Evolutionary conservation across 1,139 yeast species (phyloP).

Genomic region (Protomyces gravidus): DNA sequence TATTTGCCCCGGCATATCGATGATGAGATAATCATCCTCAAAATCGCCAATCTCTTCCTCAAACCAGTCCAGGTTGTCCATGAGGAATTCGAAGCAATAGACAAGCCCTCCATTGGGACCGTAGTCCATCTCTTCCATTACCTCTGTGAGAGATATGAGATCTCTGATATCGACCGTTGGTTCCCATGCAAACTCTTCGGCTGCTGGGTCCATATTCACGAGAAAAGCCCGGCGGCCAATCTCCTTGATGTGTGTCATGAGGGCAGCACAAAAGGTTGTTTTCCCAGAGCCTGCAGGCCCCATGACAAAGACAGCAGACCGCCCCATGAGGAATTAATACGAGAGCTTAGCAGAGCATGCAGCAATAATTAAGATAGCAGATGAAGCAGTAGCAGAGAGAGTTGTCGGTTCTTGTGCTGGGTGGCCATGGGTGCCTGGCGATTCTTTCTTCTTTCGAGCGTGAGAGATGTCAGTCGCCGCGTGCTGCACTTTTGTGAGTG

Average conservation of each 20-base stretch:
- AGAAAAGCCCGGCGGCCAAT: conserved; percentile 90
- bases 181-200: conserved; percentile 85
- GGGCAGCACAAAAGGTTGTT: conserved; percentile 83
- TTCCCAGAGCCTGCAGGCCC: conserved; percentile 99
- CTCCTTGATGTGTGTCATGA: conserved; percentile 82
- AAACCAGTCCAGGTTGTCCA: conserved; percentile 89
- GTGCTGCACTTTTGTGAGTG: no score
- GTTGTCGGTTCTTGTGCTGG: background rate
- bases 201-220: conserved; percentile 95
- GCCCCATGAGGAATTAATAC: conserved; percentile 60
- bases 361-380: background rate
- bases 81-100: conserved; percentile 80
- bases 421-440: no score
- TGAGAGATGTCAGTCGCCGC: no score
- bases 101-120: conserved; percentile 97
- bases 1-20: conserved; percentile 98
- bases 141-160: conserved; percentile 77
- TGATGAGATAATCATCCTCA: conserved; percentile 78
- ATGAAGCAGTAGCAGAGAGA: background rate
- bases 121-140: conserved; percentile 72
- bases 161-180: conserved; percentile 91
- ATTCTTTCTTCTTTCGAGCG: no score
- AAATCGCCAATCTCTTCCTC: conserved; percentile 61
- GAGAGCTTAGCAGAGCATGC: background rate
- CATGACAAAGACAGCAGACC: conserved; percentile 89